Base-by-base conservation (phyloP, 2,329 filamentous ascomycete species). In the Biscogniauxia marginata region DNA sequence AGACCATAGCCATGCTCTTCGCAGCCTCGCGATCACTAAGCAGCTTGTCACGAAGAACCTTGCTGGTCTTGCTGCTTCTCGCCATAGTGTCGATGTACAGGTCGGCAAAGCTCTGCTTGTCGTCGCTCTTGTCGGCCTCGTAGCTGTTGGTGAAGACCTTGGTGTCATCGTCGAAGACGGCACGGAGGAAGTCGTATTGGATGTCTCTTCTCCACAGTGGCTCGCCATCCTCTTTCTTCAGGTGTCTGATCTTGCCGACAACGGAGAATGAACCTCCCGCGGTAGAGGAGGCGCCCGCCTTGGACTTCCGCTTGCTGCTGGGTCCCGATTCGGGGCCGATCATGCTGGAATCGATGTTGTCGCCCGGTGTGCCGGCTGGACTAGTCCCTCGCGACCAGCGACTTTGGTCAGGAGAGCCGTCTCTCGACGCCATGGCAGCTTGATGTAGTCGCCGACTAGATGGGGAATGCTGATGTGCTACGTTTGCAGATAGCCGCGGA, bases 1-100 rank as follows among this genome's bases (percentile, higher is more conserved):
- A 99, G 57, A 99, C 93, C 95, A 99, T 99, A 52, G 95, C 95
- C 95, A 99, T 99, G 69, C 91, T 93, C 73, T 96, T 92, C 34
- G 93, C 95, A 20, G 93, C 93, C 62, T 91, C 88, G 68, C 91
- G 87, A 72, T 99, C 95, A 64, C 88, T 95, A 68, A 96, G 82
- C 62, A 99, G 82, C 79, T 99, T 98, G 75, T 99, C 95, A 73
- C 96, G 91, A 62, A 99, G 81, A 50, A 99, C 95, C 77, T 98
- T 98, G 81, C 95, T 98, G 23, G 93, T 98, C 80, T 99, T 99
- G 81, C 91, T 97, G 77, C 95, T 99, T 73, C 92, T 86, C 3
- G 95, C 92, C 93, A 99, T 98, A 58, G 95, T 93, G 74, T 98
- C 95, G 68, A 99, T 93, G 75, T 99, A 99, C 58, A 99, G 85